phyloP scores from a whole-genome alignment of 1,284 basidiomycete species.

The Thelephora terrestris region DNA sequence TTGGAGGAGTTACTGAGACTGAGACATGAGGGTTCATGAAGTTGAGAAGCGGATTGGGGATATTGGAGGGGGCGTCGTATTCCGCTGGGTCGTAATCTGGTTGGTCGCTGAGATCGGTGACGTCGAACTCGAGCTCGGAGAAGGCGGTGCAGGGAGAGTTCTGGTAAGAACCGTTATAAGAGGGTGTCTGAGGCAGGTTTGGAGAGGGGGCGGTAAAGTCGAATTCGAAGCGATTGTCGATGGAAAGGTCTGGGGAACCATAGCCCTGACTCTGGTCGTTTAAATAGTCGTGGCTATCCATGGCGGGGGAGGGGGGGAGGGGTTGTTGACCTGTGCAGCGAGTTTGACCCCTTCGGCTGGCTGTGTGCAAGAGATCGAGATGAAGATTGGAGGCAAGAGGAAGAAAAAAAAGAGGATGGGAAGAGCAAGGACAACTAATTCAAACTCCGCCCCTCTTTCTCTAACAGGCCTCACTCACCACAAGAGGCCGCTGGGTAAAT shows the following conservation, averaged over 20 bases:
- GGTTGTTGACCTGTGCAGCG: too few relatives aligned
- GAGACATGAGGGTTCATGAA: slow-evolving; percentile 36
- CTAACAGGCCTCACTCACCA: too few relatives aligned
- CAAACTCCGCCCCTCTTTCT: too few relatives aligned
- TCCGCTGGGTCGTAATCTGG: slow-evolving; percentile 56
- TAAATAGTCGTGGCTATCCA: too few relatives aligned
- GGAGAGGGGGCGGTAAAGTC: slow-evolving; percentile 20
- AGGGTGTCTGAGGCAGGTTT: slow-evolving; percentile 36
- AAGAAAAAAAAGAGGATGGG: too few relatives aligned
- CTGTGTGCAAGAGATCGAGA: too few relatives aligned
- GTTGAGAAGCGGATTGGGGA: slow-evolving; percentile 36
- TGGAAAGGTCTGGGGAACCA: background rate
- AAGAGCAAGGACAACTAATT: too few relatives aligned
- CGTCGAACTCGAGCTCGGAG: slow-evolving; percentile 49
- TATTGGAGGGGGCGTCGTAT: slow-evolving; percentile 45
- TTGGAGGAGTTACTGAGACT: slow-evolving; percentile 30
- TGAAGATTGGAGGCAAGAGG: too few relatives aligned
- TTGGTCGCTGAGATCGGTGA: slow-evolving; percentile 31
- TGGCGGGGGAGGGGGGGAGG: too few relatives aligned
- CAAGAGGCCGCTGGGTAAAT: too few relatives aligned
- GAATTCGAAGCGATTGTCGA: slow-evolving; percentile 4
- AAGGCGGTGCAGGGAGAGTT: slow-evolving; percentile 59
- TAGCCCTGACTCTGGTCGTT: background rate
- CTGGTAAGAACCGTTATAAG: slow-evolving; percentile 46
- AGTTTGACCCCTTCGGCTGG: too few relatives aligned